These are phyloP conservation scores for Xanthoceras sorbifolium DNA, from an alignment of 345 rosid species.

Conservation along the genomic window DNA sequence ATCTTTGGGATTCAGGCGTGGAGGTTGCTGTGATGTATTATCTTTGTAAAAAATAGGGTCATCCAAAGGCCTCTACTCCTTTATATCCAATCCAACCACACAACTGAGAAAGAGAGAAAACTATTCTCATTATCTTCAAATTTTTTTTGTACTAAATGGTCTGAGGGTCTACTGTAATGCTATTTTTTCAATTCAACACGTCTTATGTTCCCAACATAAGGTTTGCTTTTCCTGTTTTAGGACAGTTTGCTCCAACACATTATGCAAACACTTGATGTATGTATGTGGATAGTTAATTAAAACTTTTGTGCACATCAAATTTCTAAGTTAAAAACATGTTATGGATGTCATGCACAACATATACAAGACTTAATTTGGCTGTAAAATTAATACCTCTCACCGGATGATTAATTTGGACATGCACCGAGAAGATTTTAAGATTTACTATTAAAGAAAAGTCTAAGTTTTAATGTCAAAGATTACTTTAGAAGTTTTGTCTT, in stretches of 20 bases:
- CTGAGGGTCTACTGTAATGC: not conserved
- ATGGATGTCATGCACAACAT: not conserved
- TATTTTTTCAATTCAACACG: not conserved
- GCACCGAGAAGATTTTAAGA: too few species aligned
- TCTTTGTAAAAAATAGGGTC: constrained; percentile 27
- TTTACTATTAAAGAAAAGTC: too few species aligned
- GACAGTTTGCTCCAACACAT: not conserved
- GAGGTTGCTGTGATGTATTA: constrained; percentile 36
- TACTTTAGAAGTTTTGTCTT: not conserved
- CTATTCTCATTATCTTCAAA: not conserved
- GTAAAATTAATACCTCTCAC: not conserved
- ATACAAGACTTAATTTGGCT: not conserved
- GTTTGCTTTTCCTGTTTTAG: not conserved
- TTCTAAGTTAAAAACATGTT: not conserved
- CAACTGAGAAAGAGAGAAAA: not conserved
- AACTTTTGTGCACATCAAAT: not conserved
- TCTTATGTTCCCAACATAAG: not conserved
- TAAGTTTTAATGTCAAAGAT: not conserved
- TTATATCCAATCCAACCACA: not conserved
- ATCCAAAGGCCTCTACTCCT: constrained; percentile 38
- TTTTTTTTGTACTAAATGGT: not conserved
- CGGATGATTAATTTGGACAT: too few species aligned
- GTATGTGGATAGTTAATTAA: too few species aligned
- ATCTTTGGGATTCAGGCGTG: constrained; percentile 16
- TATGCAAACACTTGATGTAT: too few species aligned